Conservation (phyloP, 495 filamentous ascomycete species). For the Neurospora sp. region DNA sequence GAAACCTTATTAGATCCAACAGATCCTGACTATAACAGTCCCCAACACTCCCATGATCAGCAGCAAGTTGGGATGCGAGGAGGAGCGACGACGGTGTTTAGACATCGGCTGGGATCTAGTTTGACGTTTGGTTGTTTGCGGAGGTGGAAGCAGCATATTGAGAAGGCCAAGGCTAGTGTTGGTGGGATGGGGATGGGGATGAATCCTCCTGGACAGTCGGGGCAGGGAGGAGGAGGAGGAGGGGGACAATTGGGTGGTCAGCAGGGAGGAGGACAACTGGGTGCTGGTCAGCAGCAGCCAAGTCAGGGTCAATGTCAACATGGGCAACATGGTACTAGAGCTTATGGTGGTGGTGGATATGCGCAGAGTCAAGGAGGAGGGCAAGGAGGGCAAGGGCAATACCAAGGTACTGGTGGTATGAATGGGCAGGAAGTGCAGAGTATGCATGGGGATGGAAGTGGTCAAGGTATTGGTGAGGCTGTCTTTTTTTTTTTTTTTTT, state of each 20-base stretch:
- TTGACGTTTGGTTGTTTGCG: slow-evolving; percentile 31
- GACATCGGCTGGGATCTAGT: slow-evolving; percentile 27
- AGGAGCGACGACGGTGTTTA: slow-evolving; percentile 10
- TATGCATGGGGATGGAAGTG: background rate
- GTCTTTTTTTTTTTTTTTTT: background rate
- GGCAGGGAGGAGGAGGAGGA: background rate
- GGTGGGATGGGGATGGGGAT: background rate
- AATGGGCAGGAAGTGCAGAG: background rate
- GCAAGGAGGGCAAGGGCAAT: background rate
- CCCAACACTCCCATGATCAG: background rate
- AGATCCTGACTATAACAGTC: background rate
- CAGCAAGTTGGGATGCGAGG: background rate
- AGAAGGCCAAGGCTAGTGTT: slow-evolving; percentile 8
- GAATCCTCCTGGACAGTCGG: background rate
- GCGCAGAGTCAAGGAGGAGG: background rate
- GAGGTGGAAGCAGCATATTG: slow-evolving; percentile 29
- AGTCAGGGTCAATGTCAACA: background rate
- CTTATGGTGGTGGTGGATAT: background rate
- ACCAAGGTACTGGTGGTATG: background rate
- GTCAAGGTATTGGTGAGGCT: background rate
- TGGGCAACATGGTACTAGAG: background rate
- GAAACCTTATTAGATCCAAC: slow-evolving; percentile 10
- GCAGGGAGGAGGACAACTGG: background rate
- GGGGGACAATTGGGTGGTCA: background rate
- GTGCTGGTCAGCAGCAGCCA: background rate